A percentile compares a stretch with the other conserved stretches of the same genome.
phyloP scores from a whole-genome alignment of 2,329 filamentous ascomycete genomes.

The Nectriaceae sp. region DNA sequence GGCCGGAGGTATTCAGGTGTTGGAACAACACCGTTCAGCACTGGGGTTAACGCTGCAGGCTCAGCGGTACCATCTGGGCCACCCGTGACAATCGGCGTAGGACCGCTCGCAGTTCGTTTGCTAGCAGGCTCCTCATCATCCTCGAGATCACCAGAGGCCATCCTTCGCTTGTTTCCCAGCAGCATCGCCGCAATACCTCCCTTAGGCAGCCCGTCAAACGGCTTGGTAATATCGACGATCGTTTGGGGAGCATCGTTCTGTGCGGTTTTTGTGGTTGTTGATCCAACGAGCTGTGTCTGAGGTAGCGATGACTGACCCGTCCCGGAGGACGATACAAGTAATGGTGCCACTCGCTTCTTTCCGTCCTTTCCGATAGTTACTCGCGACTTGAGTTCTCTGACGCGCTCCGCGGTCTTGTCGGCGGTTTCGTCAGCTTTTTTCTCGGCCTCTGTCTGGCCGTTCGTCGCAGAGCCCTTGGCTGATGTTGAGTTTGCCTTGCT shows the following conservation, averaged over 20 bases:
- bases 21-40: constrained; percentile 61
- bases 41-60: constrained; percentile 65
- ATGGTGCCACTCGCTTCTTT: constrained; percentile 90
- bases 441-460: constrained; percentile 39
- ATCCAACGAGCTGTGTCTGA: constrained; percentile 82
- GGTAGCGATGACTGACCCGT: constrained; percentile 86
- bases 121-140: constrained; percentile 64
- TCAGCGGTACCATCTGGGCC: constrained; percentile 77
- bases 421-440: constrained; percentile 48
- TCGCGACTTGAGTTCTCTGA: constrained; percentile 75
- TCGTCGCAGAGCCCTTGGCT: constrained; percentile 40
- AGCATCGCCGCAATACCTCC: constrained; percentile 85
- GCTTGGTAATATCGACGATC: constrained; percentile 87
- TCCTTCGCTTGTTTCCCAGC: constrained; percentile 90
- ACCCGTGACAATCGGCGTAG: constrained; percentile 74
- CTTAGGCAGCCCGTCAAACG: constrained; percentile 88
- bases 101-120: constrained; percentile 64
- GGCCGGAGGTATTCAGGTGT: constrained; percentile 86
- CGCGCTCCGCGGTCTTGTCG: constrained; percentile 55
- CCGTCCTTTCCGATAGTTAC: constrained; percentile 96
- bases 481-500: constrained; percentile 42
- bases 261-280: constrained; percentile 62
- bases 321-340: constrained; percentile 88
- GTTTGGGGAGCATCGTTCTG: constrained; percentile 77
- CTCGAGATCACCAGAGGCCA: constrained; percentile 70